These are phyloP conservation scores for Paulownia fortunei DNA, from an alignment of 257 asterid species.

Conservation along the genomic window DNA sequence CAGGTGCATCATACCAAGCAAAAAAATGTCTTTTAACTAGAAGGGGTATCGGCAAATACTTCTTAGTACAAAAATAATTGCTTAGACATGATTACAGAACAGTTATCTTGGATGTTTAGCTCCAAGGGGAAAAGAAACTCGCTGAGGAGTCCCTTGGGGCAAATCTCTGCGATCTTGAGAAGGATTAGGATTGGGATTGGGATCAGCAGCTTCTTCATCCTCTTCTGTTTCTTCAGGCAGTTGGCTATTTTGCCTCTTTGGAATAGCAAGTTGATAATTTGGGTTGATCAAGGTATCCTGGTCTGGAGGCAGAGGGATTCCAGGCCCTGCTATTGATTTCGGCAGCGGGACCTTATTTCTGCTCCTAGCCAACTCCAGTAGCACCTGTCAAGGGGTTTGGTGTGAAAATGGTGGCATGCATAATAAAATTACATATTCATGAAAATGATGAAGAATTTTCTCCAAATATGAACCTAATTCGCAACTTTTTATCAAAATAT, in stretches of 20 bases:
- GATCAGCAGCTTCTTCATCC: constrained; percentile 61
- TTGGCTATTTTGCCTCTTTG: constrained; percentile 50
- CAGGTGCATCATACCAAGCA: background rate
- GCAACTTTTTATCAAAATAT: background rate
- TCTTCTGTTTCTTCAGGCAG: constrained; percentile 82
- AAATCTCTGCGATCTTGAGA: constrained; percentile 57
- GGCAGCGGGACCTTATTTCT: constrained; percentile 84
- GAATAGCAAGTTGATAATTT: constrained; percentile 80
- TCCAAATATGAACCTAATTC: background rate
- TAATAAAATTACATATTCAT: background rate
- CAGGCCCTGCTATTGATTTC: constrained; percentile 58
- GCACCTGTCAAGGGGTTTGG: constrained; percentile 52
- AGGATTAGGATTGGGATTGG: constrained; percentile 41
- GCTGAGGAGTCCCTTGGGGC: constrained; percentile 70
- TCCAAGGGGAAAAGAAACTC: constrained; percentile 77
- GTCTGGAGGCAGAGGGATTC: constrained; percentile 82
- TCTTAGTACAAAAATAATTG: background rate
- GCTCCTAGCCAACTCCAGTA: constrained; percentile 82
- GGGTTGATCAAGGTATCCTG: constrained; percentile 85
- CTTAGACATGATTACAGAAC: background rate
- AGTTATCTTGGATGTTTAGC: constrained; percentile 61
- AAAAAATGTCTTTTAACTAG: background rate
- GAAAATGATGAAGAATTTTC: background rate
- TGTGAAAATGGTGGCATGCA: background rate
- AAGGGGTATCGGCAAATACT: background rate